phyloP scores from a whole-genome alignment of 2,329 filamentous ascomycete species.

The Aureobasidium sp. region DNA sequence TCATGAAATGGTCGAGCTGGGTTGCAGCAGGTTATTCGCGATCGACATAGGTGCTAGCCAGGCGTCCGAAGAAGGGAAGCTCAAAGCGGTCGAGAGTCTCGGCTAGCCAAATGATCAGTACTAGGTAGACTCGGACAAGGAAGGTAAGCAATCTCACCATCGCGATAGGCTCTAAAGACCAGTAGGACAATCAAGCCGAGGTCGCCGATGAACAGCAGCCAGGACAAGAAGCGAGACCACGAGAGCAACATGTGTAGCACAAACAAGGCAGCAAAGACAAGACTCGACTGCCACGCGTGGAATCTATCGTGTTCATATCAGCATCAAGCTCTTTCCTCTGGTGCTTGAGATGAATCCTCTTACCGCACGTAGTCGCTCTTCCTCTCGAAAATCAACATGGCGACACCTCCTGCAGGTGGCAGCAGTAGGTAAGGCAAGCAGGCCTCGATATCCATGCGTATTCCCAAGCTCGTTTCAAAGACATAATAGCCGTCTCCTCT shows the following conservation, averaged over 20 bases:
- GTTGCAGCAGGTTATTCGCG: constrained; percentile 54
- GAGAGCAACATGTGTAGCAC: constrained; percentile 78
- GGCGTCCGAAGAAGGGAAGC: constrained; percentile 74
- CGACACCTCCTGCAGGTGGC: constrained; percentile 77
- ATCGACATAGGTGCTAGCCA: constrained; percentile 86
- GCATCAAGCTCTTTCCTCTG: background rate
- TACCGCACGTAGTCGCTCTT: constrained; percentile 96
- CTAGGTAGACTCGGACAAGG: background rate
- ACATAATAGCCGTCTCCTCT: constrained; percentile 52
- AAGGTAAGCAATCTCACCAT: constrained; percentile 50
- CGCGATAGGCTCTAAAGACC: constrained; percentile 71
- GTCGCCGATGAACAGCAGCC: constrained; percentile 73
- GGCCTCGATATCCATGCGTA: constrained; percentile 85
- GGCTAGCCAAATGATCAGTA: constrained; percentile 44
- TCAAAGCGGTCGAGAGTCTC: constrained; percentile 65
- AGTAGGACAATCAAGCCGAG: constrained; percentile 69
- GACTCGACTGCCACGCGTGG: constrained; percentile 76
- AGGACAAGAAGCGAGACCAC: constrained; percentile 77
- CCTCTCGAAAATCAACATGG: constrained; percentile 79
- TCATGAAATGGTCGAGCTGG: background rate
- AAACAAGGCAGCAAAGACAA: constrained; percentile 42
- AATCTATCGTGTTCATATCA: constrained; percentile 51
- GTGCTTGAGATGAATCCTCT: background rate
- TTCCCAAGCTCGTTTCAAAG: constrained; percentile 83
- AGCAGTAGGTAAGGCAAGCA: constrained; percentile 79